Base-by-base conservation (phyloP, 768 basidiomycete species). In the Postia placenta region DNA sequence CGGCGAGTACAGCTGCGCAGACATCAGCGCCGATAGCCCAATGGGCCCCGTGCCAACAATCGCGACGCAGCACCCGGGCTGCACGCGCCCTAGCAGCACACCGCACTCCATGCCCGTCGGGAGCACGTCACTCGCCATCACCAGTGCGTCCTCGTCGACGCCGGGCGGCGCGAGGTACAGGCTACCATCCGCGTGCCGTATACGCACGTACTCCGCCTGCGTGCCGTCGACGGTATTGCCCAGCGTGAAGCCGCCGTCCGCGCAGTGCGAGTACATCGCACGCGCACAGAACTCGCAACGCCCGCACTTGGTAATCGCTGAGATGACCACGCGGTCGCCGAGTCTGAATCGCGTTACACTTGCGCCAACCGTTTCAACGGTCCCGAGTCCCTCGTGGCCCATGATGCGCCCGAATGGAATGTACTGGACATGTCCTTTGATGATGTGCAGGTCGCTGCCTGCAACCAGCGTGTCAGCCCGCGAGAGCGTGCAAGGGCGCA, bases 311-410 rank as follows among this genome's bases (percentile, higher is more conserved):
- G n/a, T 56, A 38, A 60, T 60, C 43, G 52, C 48, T 6, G 20
- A 42, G 25, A 53, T 38, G 27, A 45, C 40, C 45, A 54, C 49
- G 17, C 33, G 42, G 22, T 58, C 68, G 15, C 60, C 67, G 56
- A 58, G 54, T 54, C 65, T 65, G 62, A 72, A 72, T 7, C 42
- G 24, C 4, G 50, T 19, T 22, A 71, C 71, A 15, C 49, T 43
- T 2, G 48, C 26, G 1, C 70, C 70, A 41, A 70, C 51, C 24
- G 60, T 44, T 26, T 70, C 52, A 22, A 71, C 63, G 24, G 67
- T 9, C 4, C 64, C 71, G 1, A 68, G 47, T 6, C 70, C 71
- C 55, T 71, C 70, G 38, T 71, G 71, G 7, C 71, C 67, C 30
- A 71, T 66, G 9, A 69, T 69, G 54, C 67, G 67, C 39, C 67